These are phyloP conservation scores for Yarrowia deformans DNA, from an alignment of 805 yeast species.

Conservation along the genomic window DNA sequence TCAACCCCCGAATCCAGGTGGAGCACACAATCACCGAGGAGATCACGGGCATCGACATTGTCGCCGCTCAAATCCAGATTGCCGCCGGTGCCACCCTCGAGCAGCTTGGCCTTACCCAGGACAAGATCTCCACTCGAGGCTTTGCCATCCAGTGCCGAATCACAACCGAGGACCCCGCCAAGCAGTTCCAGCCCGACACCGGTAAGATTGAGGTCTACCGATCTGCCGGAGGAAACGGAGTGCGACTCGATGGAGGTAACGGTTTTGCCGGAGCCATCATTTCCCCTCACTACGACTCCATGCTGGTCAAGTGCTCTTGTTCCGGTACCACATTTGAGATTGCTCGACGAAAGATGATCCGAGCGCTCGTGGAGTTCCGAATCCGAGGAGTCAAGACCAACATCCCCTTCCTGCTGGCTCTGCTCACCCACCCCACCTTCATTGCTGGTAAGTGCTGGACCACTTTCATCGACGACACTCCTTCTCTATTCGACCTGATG, in stretches of 20 bases:
- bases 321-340: slow-evolving; percentile 98
- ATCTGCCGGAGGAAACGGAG: slow-evolving; percentile 99
- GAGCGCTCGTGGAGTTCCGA: slow-evolving; percentile 96
- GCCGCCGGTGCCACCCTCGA: slow-evolving; percentile 97
- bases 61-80: slow-evolving; percentile 97
- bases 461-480: slow-evolving; percentile 97
- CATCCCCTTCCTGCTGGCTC: slow-evolving; percentile 92
- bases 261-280: slow-evolving; percentile 97
- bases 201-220: slow-evolving; percentile 98
- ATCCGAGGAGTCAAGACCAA: slow-evolving; percentile 99
- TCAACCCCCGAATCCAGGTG: slow-evolving; percentile 97
- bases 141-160: slow-evolving; percentile 99
- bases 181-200: slow-evolving; percentile 97
- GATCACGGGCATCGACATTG: slow-evolving; percentile 96
- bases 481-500: slow-evolving; percentile 92
- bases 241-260: slow-evolving; percentile 97
- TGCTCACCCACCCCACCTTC: slow-evolving; percentile 88
- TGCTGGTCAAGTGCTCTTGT: slow-evolving; percentile 97
- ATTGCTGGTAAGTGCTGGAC: slow-evolving; percentile 94
- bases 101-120: slow-evolving; percentile 92
- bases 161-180: slow-evolving; percentile 97
- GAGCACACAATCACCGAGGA: slow-evolving; percentile 99
- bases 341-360: slow-evolving; percentile 95
- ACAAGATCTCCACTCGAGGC: slow-evolving; percentile 93
- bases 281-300: slow-evolving; percentile 96